Base-by-base conservation (phyloP, 176 grass and related monocot species). In the Carex cristatella region DNA sequence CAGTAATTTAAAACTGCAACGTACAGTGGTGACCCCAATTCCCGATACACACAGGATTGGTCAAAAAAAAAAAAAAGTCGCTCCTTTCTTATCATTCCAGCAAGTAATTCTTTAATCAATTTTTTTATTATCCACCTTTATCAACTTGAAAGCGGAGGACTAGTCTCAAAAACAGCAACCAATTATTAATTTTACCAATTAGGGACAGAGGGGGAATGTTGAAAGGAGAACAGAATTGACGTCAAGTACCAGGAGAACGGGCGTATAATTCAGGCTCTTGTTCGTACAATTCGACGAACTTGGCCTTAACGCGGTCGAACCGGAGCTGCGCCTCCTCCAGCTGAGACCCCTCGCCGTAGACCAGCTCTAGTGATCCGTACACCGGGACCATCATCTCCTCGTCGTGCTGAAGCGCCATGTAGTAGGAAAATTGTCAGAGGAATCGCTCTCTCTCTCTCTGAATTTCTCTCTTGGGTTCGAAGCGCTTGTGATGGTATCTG, bases 261-360 rank as follows among this genome's bases (percentile, higher is more conserved):
- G 93, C 88, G 88, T 88, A 98, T 76, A 94, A 85, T 23, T 89
- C 87, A 55, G 94, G 92, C 69, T 83, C 68, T 19, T 75, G 57
- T 81, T 64, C 85, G 85, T 89, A 89, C 85, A 94, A 27, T 61
- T 85, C 85, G 63, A 88, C 23, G 83, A 97, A 97, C 88, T 87
- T 91, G 87, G 83, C 85, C 70, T 83, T 93, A 85, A 97, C 90
- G 46, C 81, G 85, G 74, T 72, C 75, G 77, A 97, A 94, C 75
- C 94, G 94, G 83, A 90, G 90, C 69, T 89, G 88, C 13, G 94
- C 90, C 90, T 98, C 96, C 69, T 95, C 93, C 46, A 95, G 85
- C 81, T 68, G 85, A 40, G 93, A 81, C 4, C 89, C 96, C 44
- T 64, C 87, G 85, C 88, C 91, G 85, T 95, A 98, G 55, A 95